phyloP scores from a whole-genome alignment of 495 filamentous ascomycete species.

The Friedmanniomyces simplex region DNA sequence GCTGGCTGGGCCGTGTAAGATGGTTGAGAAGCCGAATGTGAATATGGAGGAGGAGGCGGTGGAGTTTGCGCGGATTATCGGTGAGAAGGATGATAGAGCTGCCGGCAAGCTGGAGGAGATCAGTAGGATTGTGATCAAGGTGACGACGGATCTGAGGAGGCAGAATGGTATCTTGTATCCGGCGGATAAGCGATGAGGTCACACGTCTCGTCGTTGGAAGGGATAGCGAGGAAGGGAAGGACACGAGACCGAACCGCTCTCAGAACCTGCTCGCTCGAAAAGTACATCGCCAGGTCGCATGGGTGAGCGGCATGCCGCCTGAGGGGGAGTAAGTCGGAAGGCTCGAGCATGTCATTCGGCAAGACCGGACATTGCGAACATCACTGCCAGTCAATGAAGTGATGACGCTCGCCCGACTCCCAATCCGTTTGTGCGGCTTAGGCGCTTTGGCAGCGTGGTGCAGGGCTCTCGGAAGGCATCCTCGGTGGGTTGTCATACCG shows the following conservation, averaged over 20 bases:
- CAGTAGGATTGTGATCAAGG: constrained; percentile 24
- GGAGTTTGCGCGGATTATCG: constrained; percentile 32
- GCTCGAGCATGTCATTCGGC: background rate
- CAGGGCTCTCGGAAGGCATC: background rate
- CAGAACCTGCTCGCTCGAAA: too few species aligned
- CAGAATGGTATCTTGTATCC: constrained; percentile 31
- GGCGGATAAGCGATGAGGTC: constrained; percentile 18
- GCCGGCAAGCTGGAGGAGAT: constrained; percentile 25
- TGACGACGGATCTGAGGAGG: constrained; percentile 28
- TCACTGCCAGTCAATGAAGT: background rate
- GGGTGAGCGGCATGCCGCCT: too few species aligned
- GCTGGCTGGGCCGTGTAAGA: constrained; percentile 19
- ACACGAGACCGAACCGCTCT: too few species aligned
- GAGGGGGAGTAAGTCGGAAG: too few species aligned
- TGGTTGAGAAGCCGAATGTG: constrained; percentile 22
- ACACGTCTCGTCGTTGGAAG: background rate
- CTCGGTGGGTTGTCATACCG: background rate
- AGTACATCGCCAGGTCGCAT: too few species aligned
- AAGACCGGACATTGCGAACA: background rate
- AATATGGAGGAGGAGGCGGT: constrained; percentile 33
- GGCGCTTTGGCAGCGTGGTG: background rate
- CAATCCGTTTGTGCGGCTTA: background rate
- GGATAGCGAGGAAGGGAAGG: background rate
- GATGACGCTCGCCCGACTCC: background rate
- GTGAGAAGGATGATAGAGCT: constrained; percentile 24